Evolutionary conservation across 192 early-diverging fungal species (phyloP), one percentile per base, ranked within the genome.

Genomic region (Backusella morwellensis): DNA sequence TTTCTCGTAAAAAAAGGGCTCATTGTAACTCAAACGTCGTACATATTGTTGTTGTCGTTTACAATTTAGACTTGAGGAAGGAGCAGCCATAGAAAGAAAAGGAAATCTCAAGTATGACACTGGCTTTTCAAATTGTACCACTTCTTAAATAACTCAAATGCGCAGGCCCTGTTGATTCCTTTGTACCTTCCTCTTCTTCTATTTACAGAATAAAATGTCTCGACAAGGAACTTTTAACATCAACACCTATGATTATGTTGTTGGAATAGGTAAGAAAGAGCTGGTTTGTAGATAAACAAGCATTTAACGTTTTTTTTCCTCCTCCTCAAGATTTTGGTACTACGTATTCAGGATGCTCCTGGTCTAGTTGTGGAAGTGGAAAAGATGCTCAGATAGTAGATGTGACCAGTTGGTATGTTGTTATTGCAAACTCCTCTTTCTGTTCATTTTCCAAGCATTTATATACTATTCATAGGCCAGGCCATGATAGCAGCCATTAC

Each of bases 291-390:
- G 12, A 63, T 12, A 63, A 9, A 3, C n/a, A 56, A 56, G 23
- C 7, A 21, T 2, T 21, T 26, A 56, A 9, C 21, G 8, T 63
- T 29, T 63, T 29, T 12, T 14, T 59, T 26, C 6, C 6, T 63
- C 2, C 2, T 32, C 32, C 32, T 29, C 56, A 63, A 44, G 56
- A 63, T 63, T 63, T 63, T 26, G 56, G 56, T 4, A 63, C 56
- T 63, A 63, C 56, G 26, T 63, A 63, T 63, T 63, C 56, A 26
- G 56, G 56, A 4, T 63, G 56, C n/a, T 63, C 56, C 56, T 63
- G 56, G 56, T 23, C 56, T 14, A 63, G 56, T 14, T 63, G 56
- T 26, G 56, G 56, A 63, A 14, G 56, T 29, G 23, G 23, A 63
- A 63, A 29, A 63, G 56, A 63, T 29, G 56, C 56, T 63, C 56